Percentiles rank a stretch among this genome's conserved stretches.
Evolutionary conservation across 768 basidiomycete species (phyloP).

Genomic region (Bullera alba): DNA sequence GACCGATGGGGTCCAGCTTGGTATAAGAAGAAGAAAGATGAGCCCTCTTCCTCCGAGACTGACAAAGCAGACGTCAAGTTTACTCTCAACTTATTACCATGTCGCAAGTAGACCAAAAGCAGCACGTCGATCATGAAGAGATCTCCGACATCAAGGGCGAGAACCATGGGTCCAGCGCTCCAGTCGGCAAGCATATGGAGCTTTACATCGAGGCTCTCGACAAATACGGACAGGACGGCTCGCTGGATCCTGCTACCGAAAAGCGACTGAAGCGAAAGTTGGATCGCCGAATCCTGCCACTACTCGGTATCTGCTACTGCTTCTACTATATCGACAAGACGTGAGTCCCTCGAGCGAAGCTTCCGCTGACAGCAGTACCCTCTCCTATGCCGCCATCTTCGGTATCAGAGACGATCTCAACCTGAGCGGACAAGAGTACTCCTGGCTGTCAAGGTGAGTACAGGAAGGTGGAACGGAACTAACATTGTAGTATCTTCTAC

Average conservation of each 20-base stretch:
- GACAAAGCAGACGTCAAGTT: too few relatives aligned
- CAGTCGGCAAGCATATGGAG: slow-evolving; percentile 2
- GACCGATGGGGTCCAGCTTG: too few relatives aligned
- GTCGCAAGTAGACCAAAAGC: too few relatives aligned
- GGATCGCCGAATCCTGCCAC: slow-evolving; percentile 31
- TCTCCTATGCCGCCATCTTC: slow-evolving; percentile 43
- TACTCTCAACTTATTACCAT: too few relatives aligned
- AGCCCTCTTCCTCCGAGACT: too few relatives aligned
- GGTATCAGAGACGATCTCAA: slow-evolving; percentile 45
- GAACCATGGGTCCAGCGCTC: too few relatives aligned
- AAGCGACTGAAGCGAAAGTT: slow-evolving; percentile 37
- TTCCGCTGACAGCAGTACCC: slow-evolving; percentile 41
- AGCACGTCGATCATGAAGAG: too few relatives aligned
- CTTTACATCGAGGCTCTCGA: slow-evolving; percentile 37
- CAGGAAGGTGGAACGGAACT: too few relatives aligned
- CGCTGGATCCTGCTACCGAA: slow-evolving; percentile 29
- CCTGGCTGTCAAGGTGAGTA: slow-evolving; percentile 31
- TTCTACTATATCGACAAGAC: slow-evolving; percentile 22
- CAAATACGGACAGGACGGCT: slow-evolving; percentile 29
- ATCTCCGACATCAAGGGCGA: too few relatives aligned
- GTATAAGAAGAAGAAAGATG: too few relatives aligned
- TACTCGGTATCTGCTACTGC: slow-evolving; percentile 36
- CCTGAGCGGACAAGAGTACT: slow-evolving; percentile 45
- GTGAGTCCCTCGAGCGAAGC: neutral
- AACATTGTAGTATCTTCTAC: slow-evolving; percentile 45